Evolutionary conservation across 352 stramenopile genomes (phyloP).

Genomic region (Pythium rishiriense): DNA sequence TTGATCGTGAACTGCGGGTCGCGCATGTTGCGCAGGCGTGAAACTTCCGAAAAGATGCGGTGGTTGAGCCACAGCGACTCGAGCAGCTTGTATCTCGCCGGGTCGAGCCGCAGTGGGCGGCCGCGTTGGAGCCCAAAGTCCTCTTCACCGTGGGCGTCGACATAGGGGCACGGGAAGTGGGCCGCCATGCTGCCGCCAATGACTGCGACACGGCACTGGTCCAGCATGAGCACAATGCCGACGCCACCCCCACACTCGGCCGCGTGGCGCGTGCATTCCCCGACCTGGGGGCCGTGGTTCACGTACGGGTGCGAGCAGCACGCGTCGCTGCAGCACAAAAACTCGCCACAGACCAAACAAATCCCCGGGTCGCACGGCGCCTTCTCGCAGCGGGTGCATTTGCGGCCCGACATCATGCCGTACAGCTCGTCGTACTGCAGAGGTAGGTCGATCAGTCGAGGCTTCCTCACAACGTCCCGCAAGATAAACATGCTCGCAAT

Average conservation of each 20-base stretch:
- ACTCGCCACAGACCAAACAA: slow-evolving; percentile 85
- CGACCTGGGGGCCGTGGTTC: slow-evolving; percentile 67
- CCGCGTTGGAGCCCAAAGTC: slow-evolving; percentile 79
- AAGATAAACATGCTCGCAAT: slow-evolving; percentile 90
- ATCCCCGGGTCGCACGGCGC: slow-evolving; percentile 71
- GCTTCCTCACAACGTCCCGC: slow-evolving; percentile 54
- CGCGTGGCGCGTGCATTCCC: slow-evolving; percentile 84
- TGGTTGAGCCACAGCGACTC: slow-evolving; percentile 86
- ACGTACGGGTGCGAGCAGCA: slow-evolving; percentile 84
- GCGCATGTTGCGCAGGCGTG: slow-evolving; percentile 82
- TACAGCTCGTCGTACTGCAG: slow-evolving; percentile 88
- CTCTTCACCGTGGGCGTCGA: slow-evolving; percentile 85
- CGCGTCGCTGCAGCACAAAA: slow-evolving; percentile 81
- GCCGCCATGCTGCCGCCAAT: slow-evolving; percentile 84
- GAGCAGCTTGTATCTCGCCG: slow-evolving; percentile 65
- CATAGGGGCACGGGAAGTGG: slow-evolving; percentile 85
- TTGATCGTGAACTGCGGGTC: slow-evolving; percentile 88
- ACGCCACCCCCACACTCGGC: slow-evolving; percentile 85
- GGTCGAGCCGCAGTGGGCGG: slow-evolving; percentile 76
- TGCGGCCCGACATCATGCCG: slow-evolving; percentile 62
- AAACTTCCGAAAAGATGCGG: slow-evolving; percentile 84
- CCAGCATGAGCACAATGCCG: slow-evolving; percentile 79
- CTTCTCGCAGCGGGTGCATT: slow-evolving; percentile 69
- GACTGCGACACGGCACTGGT: slow-evolving; percentile 83
- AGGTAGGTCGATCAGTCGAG: slow-evolving; percentile 76